Base-by-base conservation (phyloP, 1,139 yeast genomes). In the Pichia sp. region DNA sequence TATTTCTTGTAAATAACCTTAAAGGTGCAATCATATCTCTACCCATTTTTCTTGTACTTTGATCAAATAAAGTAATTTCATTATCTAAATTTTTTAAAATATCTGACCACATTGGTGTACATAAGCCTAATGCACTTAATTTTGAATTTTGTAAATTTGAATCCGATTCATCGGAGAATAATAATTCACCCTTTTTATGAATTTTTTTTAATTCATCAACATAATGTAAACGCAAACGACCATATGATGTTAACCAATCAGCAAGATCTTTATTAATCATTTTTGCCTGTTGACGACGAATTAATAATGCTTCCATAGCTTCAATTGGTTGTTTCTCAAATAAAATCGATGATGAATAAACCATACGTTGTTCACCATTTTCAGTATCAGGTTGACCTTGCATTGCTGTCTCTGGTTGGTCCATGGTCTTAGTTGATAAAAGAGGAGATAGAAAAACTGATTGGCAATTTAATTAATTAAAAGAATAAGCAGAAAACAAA, bases 71-170 rank as follows among this genome's bases (percentile, higher is more conserved):
- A 36, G 69, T 68, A 43, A 77, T 66, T 55, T 82, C 86, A 32
- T 71, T 66, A 54, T 73, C 70, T 35, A 82, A 63, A 36, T 76
- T 71, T 34, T 68, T 68, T 32, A 82, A 61, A 37, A 80, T 68
- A 38, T 79, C 71, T 48, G 70, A 69, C 87, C 87, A 82, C 44
- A 81, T 60, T 40, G 72, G 72, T 28, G 74, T 69, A 43, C 79
- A 67, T 44, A 75, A 68, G 26, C 87, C 86, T 49, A 78, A 70
- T 2, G 73, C 66, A 46, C 71, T 71, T 43, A 81, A 74, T 35
- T 67, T 67, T 35, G 65, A 58, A 50, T 66, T 61, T 42, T 63
- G 62, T 35, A 63, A 55, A 20, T 54, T 53, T 23, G 56, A 45
- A 37, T 58, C 53, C n/a, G n/a, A n/a, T 25, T 51, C 46, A 52